Base-by-base conservation (phyloP, 1,284 basidiomycete genomes). In the Cutaneotrichosporon mucoides region DNA sequence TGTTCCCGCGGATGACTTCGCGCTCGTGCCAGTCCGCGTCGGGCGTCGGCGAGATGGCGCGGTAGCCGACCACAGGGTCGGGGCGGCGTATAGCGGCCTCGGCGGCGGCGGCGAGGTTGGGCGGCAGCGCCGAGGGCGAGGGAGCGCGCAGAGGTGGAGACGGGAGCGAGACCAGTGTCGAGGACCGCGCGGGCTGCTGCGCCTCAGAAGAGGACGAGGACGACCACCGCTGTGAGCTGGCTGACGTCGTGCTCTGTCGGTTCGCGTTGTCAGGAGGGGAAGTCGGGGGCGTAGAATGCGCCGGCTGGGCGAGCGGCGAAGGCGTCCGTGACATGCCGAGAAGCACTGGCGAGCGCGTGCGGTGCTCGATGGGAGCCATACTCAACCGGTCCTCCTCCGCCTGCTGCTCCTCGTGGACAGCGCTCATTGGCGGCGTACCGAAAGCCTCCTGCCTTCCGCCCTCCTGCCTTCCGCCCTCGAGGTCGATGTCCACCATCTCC, bases 401-500 rank as follows among this genome's bases (percentile, higher is more conserved):
- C 57, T 73, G 69, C 24, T 60, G 55, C 42, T 66, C 66, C 42
- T 69, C 57, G 6, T 73, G 70, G 4, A 60, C 63, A 9, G 65
- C 61, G 9, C 54, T 61, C 62, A 70, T 66, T 8, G 60, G 62
- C 1, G 70, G 68, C 6, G 69, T 67, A 9, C 76, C 76, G 45
- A 76, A 75, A 24, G 59, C 51, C 45, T 76, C 72, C 3, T 56
- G 60, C 34, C 68, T 66, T 6, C 78, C 78, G 40, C 72, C 73
- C 64, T 79, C 78, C 3, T 56, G 60, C 34, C 68, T 66, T 6
- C 78, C 78, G 40, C 72, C 73, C 64, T 79, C 78, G 38, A 79
- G 69, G 63, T 79, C 78, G 55, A 79, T 77, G 61, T 79, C 76
- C 15, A 76, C 77, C 78, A 79, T 78, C 40, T 72, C 76, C 9